phyloP scores from a whole-genome alignment of 2,329 filamentous ascomycete species.

The Tetracladium maxilliforme region DNA sequence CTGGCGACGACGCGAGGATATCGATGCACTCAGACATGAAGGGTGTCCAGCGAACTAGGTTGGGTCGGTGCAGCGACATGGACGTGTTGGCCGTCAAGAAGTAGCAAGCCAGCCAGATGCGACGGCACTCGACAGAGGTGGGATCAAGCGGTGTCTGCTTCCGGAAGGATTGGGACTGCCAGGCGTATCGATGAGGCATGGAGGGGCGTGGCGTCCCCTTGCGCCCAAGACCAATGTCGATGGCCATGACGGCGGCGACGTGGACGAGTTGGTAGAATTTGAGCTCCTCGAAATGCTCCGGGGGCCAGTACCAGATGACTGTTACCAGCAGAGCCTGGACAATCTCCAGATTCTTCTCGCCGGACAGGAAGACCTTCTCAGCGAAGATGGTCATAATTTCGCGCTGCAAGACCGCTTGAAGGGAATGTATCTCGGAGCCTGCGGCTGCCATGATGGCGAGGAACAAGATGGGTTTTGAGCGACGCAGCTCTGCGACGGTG shows the following conservation, averaged over 20 bases:
- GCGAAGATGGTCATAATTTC: constrained; percentile 32
- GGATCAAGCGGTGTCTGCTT: constrained; percentile 12
- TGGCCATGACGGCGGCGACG: constrained; percentile 32
- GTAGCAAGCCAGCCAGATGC: constrained; percentile 17
- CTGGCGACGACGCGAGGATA: constrained; percentile 21
- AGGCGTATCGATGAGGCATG: constrained; percentile 6
- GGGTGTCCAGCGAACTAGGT: constrained; percentile 23
- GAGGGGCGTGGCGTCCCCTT: constrained; percentile 5
- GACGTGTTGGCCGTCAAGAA: constrained; percentile 17
- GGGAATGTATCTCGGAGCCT: constrained; percentile 30
- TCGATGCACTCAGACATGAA: constrained; percentile 29
- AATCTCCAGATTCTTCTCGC: constrained; percentile 33
- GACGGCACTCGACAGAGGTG: constrained; percentile 15
- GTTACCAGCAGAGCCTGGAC: constrained; percentile 32
- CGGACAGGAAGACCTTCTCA: constrained; percentile 28
- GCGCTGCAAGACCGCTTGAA: constrained; percentile 26
- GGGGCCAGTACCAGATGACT: constrained; percentile 32
- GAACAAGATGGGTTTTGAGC: constrained; percentile 50
- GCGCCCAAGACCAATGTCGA: constrained; percentile 18
- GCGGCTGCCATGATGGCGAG: constrained; percentile 55
- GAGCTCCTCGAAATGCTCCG: constrained; percentile 26
- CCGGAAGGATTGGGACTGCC: constrained; percentile 4
- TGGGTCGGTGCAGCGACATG: constrained; percentile 26
- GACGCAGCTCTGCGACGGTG: constrained; percentile 38
- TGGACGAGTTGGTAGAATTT: constrained; percentile 36